Evolutionary conservation across 768 basidiomycete species (phyloP).

Genomic region (Tremella fuciformis): DNA sequence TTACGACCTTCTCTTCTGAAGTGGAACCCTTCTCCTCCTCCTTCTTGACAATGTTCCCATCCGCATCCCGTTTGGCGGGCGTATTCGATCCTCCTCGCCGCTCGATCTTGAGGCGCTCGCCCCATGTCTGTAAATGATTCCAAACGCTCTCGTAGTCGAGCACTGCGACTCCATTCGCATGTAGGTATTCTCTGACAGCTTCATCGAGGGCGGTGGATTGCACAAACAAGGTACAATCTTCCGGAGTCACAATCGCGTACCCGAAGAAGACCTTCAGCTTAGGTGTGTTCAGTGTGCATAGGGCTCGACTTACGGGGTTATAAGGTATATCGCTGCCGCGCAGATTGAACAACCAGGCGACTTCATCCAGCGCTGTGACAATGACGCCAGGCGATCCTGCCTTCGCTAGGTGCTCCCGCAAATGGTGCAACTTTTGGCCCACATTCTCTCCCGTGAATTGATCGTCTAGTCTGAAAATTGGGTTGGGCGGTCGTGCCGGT

Average conservation of each 20-base stretch:
- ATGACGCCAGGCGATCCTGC: conserved; percentile 63
- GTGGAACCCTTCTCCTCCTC: conserved; percentile 1
- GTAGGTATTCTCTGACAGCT: conserved; percentile 60
- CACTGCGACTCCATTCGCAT: conserved; percentile 60
- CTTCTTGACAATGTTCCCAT: conserved; percentile 2
- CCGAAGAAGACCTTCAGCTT: conserved; percentile 74
- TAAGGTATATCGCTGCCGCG: conserved; percentile 87
- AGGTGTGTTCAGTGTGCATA: background rate
- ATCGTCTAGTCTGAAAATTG: conserved; percentile 66
- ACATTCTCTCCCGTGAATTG: conserved; percentile 65
- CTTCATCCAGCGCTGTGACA: conserved; percentile 86
- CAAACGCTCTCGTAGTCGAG: conserved; percentile 69
- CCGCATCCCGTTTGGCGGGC: conserved; percentile 10
- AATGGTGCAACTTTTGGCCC: conserved; percentile 62
- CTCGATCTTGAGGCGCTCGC: conserved; percentile 39
- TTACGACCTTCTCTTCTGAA: conserved; percentile 20
- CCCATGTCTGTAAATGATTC: conserved; percentile 56
- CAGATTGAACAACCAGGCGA: conserved; percentile 69
- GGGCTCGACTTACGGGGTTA: conserved; percentile 63
- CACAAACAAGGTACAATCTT: conserved; percentile 67
- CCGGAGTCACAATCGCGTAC: conserved; percentile 70
- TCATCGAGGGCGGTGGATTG: conserved; percentile 58
- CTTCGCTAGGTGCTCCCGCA: conserved; percentile 65
- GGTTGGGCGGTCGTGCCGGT: conserved; percentile 66
- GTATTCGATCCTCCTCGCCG: conserved; percentile 5